Evolutionary conservation across 129 eudicot species (phyloP).

Genomic region (Sambucus nigra): DNA sequence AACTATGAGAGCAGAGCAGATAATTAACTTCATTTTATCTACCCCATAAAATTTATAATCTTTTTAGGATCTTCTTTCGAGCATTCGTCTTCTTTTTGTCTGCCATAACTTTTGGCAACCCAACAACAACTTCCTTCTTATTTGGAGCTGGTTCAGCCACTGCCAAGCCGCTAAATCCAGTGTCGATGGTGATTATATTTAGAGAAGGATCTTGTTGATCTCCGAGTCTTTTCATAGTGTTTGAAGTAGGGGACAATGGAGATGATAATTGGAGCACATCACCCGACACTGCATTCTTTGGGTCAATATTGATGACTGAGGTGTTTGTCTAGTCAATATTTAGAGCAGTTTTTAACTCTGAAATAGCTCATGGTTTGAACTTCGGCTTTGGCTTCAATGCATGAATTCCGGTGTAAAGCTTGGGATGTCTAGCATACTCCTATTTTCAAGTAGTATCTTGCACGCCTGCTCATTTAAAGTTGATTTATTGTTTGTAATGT

Average conservation of each 20-base stretch:
- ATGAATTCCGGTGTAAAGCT: slow-evolving; percentile 90
- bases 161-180: slow-evolving; percentile 40
- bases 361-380: slow-evolving; percentile 50
- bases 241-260: slow-evolving; percentile 44
- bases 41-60: too few relatives aligned
- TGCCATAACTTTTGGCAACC: slow-evolving; percentile 40
- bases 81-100: slow-evolving; percentile 96
- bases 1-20: too few relatives aligned
- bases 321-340: slow-evolving; percentile 62
- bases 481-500: too few relatives aligned
- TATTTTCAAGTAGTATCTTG: too few relatives aligned
- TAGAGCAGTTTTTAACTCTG: slow-evolving; percentile 49
- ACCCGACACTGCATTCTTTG: slow-evolving; percentile 43
- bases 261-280: slow-evolving; percentile 29
- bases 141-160: slow-evolving; percentile 28
- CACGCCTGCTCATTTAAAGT: too few relatives aligned
- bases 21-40: too few relatives aligned
- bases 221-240: slow-evolving; percentile 41
- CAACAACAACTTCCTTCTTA: slow-evolving; percentile 46
- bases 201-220: slow-evolving; percentile 34
- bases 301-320: slow-evolving; percentile 39
- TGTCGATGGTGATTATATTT: slow-evolving; percentile 36
- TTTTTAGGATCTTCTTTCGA: slow-evolving; percentile 92
- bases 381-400: slow-evolving; percentile 76
- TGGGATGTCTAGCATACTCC: too few relatives aligned